phyloP scores from a whole-genome alignment of 768 basidiomycete species.

The Agrocybe chaxingu region DNA sequence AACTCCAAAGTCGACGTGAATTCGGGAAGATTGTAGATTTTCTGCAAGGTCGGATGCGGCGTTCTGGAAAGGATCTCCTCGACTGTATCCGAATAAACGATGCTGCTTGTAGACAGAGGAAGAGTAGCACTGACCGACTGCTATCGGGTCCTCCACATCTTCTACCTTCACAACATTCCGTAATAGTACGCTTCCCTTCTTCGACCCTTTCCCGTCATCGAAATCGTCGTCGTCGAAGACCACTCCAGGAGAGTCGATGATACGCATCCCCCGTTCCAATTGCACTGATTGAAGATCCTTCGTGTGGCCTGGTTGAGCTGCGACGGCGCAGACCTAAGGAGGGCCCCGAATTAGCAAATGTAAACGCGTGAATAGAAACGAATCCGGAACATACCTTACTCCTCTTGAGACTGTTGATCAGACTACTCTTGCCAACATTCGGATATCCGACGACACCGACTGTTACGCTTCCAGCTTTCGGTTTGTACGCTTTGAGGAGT shows the following conservation, averaged over 20 bases:
- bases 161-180: slow-evolving; percentile 91
- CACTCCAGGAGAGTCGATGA: slow-evolving; percentile 97
- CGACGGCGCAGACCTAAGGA: slow-evolving; percentile 82
- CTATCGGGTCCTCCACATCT: slow-evolving; percentile 86
- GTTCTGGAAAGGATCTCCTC: slow-evolving; percentile 84
- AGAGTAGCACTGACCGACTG: slow-evolving; percentile 60
- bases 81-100: slow-evolving; percentile 41
- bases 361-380: neutral
- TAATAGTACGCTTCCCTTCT: slow-evolving; percentile 67
- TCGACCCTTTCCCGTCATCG: slow-evolving; percentile 38
- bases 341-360: neutral
- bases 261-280: slow-evolving; percentile 87
- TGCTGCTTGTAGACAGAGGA: neutral
- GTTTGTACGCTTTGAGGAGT: slow-evolving; percentile 81
- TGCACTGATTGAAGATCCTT: slow-evolving; percentile 89
- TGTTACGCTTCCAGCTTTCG: slow-evolving; percentile 67
- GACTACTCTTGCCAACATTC: slow-evolving; percentile 93
- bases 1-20: slow-evolving; percentile 77
- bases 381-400: slow-evolving; percentile 52
- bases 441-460: slow-evolving; percentile 95
- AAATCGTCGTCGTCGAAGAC: slow-evolving; percentile 82
- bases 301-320: slow-evolving; percentile 93
- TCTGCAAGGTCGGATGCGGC: slow-evolving; percentile 64
- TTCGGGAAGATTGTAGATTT: slow-evolving; percentile 81
- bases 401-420: slow-evolving; percentile 91